phyloP scores from a whole-genome alignment of 2,329 filamentous ascomycete genomes.

The Juglanconis sp. region DNA sequence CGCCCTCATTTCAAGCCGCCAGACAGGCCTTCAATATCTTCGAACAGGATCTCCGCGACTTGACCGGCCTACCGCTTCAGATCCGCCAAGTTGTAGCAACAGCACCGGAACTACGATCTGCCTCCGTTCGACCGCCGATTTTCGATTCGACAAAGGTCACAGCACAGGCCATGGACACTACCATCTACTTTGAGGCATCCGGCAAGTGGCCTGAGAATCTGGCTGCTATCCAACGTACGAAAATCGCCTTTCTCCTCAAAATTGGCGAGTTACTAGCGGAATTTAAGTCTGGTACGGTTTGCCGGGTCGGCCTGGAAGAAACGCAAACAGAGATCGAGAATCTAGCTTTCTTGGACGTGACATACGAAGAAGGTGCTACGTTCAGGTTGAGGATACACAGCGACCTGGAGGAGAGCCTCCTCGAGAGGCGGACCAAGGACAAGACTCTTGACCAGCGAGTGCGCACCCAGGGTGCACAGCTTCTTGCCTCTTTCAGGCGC shows the following conservation, averaged over 20 bases:
- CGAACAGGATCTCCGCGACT: conserved; percentile 70
- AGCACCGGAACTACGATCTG: conserved; percentile 69
- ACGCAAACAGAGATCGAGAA: conserved; percentile 67
- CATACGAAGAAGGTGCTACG: conserved; percentile 65
- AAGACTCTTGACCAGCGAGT: conserved; percentile 62
- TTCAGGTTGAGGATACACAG: conserved; percentile 88
- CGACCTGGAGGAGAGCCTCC: conserved; percentile 77
- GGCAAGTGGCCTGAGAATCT: conserved; percentile 92
- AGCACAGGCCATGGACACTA: conserved; percentile 65
- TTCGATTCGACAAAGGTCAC: conserved; percentile 42
- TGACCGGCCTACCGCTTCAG: conserved; percentile 84
- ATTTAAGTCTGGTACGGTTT: conserved; percentile 54
- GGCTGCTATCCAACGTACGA: conserved; percentile 86
- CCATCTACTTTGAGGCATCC: conserved; percentile 90
- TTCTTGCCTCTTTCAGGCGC: conserved; percentile 69
- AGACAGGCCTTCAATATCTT: conserved; percentile 69
- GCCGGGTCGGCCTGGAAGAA: conserved; percentile 79
- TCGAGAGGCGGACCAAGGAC: conserved; percentile 76
- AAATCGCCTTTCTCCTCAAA: conserved; percentile 81
- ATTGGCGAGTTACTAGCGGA: conserved; percentile 69
- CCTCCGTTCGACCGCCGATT: conserved; percentile 57
- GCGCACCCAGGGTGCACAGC: conserved; percentile 66
- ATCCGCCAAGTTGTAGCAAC: conserved; percentile 76
- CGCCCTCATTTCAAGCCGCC: conserved; percentile 63
- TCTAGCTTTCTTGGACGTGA: conserved; percentile 76